A percentile compares a stretch with the other conserved stretches of the same genome.
These are phyloP conservation scores for Phytophthora boehmeriae DNA, from an alignment of 352 stramenopile genomes.

Conservation along the genomic window DNA sequence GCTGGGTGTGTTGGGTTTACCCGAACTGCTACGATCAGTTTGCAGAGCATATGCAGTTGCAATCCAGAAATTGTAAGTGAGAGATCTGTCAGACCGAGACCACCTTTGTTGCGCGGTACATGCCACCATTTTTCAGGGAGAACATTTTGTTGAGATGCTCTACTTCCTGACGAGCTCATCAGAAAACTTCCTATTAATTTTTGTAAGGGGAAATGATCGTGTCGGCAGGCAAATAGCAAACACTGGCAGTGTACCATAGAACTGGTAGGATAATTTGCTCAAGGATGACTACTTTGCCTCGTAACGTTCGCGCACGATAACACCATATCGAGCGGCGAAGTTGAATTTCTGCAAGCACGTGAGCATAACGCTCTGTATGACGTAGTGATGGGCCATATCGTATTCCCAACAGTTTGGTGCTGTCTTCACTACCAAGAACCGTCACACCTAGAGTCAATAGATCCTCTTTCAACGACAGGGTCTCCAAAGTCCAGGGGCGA, in stretches of 20 bases:
- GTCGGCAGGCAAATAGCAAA: background rate
- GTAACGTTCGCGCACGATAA: background rate
- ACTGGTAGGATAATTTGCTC: background rate
- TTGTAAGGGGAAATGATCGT: background rate
- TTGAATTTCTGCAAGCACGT: background rate
- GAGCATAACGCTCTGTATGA: background rate
- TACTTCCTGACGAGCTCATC: too few species aligned
- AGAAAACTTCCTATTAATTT: too few species aligned
- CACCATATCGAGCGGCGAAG: background rate
- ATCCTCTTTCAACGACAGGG: background rate
- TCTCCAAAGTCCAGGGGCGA: background rate
- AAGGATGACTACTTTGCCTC: background rate
- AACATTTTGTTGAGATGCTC: too few species aligned
- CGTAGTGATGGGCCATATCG: background rate
- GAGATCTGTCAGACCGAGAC: background rate
- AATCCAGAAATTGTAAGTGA: background rate
- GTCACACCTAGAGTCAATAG: background rate
- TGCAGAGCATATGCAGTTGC: background rate
- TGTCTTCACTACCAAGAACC: background rate
- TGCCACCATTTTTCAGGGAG: background rate
- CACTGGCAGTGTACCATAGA: constrained; percentile 4
- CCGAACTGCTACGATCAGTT: background rate
- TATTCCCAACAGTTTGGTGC: background rate
- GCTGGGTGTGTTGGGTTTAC: background rate
- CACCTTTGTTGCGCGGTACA: background rate